phyloP scores from a whole-genome alignment of 164 flowering plant species.

The Annona squamosa region DNA sequence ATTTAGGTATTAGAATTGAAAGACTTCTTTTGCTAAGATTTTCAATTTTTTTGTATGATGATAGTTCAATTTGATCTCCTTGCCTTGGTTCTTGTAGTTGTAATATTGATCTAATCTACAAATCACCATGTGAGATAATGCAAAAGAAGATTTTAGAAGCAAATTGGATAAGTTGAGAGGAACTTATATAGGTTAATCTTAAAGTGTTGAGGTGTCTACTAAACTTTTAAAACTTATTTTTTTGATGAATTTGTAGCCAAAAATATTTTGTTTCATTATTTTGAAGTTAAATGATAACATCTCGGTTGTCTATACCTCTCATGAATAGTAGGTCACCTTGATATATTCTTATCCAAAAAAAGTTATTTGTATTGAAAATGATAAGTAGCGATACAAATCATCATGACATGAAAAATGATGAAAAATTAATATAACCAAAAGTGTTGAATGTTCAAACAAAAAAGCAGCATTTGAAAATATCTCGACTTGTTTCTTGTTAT shows the following conservation, averaged over 20 bases:
- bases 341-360: background rate
- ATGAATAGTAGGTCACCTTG: background rate
- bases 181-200: constrained; percentile 86
- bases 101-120: background rate
- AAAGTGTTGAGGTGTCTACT: constrained; percentile 76
- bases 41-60: background rate
- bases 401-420: too few species aligned
- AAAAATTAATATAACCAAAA: too few species aligned
- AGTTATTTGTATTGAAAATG: background rate
- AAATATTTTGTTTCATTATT: background rate
- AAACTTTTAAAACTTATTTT: background rate
- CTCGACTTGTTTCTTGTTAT: too few species aligned
- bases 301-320: background rate
- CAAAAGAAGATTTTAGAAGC: constrained; percentile 93
- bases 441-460: too few species aligned
- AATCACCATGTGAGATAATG: constrained; percentile 17
- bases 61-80: background rate
- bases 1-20: background rate
- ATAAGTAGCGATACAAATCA: background rate
- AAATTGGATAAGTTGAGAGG: constrained; percentile 87
- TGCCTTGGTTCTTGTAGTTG: background rate
- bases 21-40: background rate
- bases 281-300: background rate
- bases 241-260: background rate
- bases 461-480: too few species aligned